These are phyloP conservation scores for Babesia ovata DNA, from an alignment of 169 alveolate species.

Conservation along the genomic window DNA sequence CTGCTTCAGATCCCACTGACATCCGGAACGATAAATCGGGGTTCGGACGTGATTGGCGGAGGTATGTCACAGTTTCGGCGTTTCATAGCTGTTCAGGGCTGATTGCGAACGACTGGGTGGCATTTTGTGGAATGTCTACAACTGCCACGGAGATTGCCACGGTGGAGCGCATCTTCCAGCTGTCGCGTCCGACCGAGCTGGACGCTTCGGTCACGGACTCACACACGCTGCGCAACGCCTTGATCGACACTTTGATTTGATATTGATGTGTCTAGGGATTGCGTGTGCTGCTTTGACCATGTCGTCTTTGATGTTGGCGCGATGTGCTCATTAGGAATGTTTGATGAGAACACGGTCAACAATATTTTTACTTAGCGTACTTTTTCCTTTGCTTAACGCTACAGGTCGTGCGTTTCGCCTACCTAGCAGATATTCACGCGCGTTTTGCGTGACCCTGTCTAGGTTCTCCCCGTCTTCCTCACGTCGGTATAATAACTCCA, in stretches of 20 bases:
- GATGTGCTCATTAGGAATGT: background rate
- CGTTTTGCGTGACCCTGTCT: background rate
- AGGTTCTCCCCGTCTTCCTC: conserved; percentile 1
- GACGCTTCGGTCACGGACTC: conserved; percentile 62
- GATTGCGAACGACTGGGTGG: conserved; percentile 98
- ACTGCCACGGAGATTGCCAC: conserved; percentile 97
- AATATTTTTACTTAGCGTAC: background rate
- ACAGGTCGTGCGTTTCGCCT: conserved; percentile 2
- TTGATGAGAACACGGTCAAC: conserved; percentile 1
- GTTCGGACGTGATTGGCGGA: conserved; percentile 94
- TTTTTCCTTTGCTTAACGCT: background rate
- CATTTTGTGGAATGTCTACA: conserved; percentile 98
- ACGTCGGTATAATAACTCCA: background rate
- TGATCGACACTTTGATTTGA: conserved; percentile 75
- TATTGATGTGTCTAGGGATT: background rate
- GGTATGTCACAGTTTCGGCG: conserved; percentile 56
- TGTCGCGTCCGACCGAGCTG: conserved; percentile 76
- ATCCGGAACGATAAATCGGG: conserved; percentile 99
- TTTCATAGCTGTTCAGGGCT: conserved; percentile 86
- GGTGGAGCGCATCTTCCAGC: conserved; percentile 93
- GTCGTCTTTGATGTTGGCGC: background rate
- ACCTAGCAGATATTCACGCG: background rate
- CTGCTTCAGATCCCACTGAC: conserved; percentile 94
- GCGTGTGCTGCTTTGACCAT: background rate
- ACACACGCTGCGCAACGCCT: conserved; percentile 69